phyloP scores from a whole-genome alignment of 768 basidiomycete genomes.

The Podaxis sp. region DNA sequence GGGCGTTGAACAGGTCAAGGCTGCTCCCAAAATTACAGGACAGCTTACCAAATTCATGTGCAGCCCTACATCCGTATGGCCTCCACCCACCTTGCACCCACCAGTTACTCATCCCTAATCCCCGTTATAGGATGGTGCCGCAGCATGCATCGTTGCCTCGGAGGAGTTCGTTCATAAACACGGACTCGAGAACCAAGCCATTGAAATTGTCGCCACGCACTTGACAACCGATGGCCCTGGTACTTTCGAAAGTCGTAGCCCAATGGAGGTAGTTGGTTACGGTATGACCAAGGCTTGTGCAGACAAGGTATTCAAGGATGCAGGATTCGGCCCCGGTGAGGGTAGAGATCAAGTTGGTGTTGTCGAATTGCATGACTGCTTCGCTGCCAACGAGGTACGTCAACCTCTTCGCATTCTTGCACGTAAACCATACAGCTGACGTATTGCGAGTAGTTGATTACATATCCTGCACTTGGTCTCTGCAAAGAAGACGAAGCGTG shows the following conservation, averaged over 20 bases:
- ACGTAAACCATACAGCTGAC: neutral
- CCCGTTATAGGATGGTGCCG: conserved; percentile 61
- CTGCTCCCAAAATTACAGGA: conserved; percentile 66
- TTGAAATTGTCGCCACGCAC: conserved; percentile 71
- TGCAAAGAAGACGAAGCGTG: conserved; percentile 67
- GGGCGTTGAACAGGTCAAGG: conserved; percentile 68
- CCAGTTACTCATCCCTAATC: neutral
- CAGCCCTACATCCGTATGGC: conserved; percentile 75
- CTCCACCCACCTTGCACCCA: neutral
- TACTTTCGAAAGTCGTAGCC: conserved; percentile 65
- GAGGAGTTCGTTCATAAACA: conserved; percentile 76
- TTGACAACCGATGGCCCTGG: conserved; percentile 64
- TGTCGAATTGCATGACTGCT: conserved; percentile 86
- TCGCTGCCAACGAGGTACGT: conserved; percentile 74
- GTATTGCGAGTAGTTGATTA: conserved; percentile 55
- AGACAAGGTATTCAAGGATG: conserved; percentile 67
- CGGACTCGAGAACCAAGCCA: conserved; percentile 80
- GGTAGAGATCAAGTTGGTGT: conserved; percentile 79
- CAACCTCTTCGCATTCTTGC: neutral
- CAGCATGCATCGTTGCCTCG: conserved; percentile 75
- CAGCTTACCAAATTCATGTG: conserved; percentile 85
- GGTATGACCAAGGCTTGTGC: conserved; percentile 71
- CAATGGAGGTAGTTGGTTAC: conserved; percentile 84
- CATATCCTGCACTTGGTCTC: conserved; percentile 79
- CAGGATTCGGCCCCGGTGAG: conserved; percentile 63